These are phyloP conservation scores for Penicillium riverlandense DNA, from an alignment of 495 filamentous ascomycete genomes.

Conservation along the genomic window DNA sequence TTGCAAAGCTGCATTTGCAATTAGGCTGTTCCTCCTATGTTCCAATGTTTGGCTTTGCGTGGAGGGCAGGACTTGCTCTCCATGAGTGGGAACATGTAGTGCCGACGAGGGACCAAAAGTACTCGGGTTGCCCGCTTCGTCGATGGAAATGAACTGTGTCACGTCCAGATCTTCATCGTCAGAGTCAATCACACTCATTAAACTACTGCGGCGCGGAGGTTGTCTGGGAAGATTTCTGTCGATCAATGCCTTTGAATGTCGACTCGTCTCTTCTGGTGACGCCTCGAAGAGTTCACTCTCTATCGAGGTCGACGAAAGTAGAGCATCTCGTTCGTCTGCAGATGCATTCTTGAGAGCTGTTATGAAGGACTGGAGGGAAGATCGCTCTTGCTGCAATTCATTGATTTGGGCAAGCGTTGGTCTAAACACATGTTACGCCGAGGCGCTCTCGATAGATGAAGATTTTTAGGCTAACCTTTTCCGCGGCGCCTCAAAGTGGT, in stretches of 20 bases:
- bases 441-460: neutral
- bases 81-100: neutral
- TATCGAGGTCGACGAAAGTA: too few relatives aligned
- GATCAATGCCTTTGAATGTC: neutral
- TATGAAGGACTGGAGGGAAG: neutral
- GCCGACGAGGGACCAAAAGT: slow-evolving; percentile 1
- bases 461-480: neutral
- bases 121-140: neutral
- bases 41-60: neutral
- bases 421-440: neutral
- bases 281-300: too few relatives aligned
- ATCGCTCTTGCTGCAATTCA: neutral
- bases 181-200: neutral
- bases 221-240: neutral
- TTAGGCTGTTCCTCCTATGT: neutral
- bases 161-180: neutral
- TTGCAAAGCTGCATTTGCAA: neutral
- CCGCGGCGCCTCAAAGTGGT: neutral
- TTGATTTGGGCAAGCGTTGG: neutral
- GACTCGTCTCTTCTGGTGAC: too few relatives aligned
- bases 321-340: too few relatives aligned
- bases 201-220: neutral
- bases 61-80: neutral
- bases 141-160: neutral
- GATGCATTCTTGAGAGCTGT: too few relatives aligned